Base-by-base conservation (phyloP, 495 filamentous ascomycete genomes). In the Penicillium subrubescens region DNA sequence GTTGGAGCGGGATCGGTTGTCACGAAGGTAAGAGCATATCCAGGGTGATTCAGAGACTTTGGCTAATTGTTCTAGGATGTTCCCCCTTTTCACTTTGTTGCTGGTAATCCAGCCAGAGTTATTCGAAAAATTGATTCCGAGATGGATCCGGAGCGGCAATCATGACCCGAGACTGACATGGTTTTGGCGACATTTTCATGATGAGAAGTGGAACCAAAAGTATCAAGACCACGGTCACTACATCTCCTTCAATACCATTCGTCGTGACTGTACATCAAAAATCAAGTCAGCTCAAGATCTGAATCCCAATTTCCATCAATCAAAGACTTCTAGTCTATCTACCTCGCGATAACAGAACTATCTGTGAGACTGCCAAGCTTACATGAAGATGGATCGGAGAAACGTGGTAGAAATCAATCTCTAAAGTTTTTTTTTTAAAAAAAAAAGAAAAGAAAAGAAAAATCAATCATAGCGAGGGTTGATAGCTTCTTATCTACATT, bases 1-100 rank as follows among this genome's bases (percentile, higher is more conserved):
- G 81, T 96, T 61, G 92, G 90, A 1, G 92, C 93, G 14, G 92
- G 91, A 2, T 89, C 88, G 63, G 90, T 95, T 5, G 93, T 95
- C 12, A 94, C 90, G 0, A 94, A 87, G 80, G 92, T 93, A 78
- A 57, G 63, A 64, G 85, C 75, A 54, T 2, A 48, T 41, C 8
- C 50, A 4, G 31, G 19, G 27, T 54, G 4, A 31, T 62, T 59
- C 8, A 15, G 11, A 14, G 17, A 21, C 8, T 6, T 29, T 5
- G 19, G n/a, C 52, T 62, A 27, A 62, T 34, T 50, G 39, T 23
- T 11, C n/a, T 21, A 80, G 74, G 82, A 89, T 66, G 85, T 90
- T 17, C 84, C 83, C 34, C 75, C 79, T 11, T 87, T 83, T 51
- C 79, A 82, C 39, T 81, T 87, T 25, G 86, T 84, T 8, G 87